These are phyloP conservation scores for Ophiosphaerella narmari DNA, from an alignment of 2,329 filamentous ascomycete species.

Conservation along the genomic window DNA sequence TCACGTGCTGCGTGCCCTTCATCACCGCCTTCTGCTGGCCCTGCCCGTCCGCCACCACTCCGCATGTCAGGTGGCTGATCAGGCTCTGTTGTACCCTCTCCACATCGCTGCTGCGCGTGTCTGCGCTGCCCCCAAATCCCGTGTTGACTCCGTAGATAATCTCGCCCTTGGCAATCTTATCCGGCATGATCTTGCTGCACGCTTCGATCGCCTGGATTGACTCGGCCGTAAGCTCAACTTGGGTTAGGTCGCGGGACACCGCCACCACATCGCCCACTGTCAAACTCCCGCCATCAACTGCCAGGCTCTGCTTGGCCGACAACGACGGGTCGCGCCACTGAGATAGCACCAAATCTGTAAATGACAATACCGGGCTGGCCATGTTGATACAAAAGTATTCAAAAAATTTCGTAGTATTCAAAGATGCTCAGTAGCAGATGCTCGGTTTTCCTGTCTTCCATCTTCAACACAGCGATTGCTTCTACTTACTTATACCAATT, in stretches of 20 bases:
- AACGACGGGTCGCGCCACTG: not conserved
- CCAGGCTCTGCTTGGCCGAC: not conserved
- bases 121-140: slow-evolving; percentile 4
- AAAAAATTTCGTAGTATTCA: not conserved
- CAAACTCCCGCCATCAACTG: slow-evolving; percentile 1
- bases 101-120: slow-evolving; percentile 1
- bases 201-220: not conserved
- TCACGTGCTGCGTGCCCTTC: not conserved
- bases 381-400: not conserved
- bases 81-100: slow-evolving; percentile 9
- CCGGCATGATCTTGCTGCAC: not conserved
- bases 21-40: slow-evolving; percentile 8
- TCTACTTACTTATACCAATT: not conserved
- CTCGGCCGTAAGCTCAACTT: not conserved
- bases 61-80: slow-evolving; percentile 11
- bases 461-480: not conserved
- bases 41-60: slow-evolving; percentile 6
- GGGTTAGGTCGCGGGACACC: not conserved
- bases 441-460: not conserved
- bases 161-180: not conserved
- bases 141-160: not conserved
- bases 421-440: not conserved
- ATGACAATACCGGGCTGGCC: not conserved
- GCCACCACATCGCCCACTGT: not conserved
- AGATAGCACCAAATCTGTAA: slow-evolving; percentile 1